Percentiles rank a stretch among this genome's conserved stretches.
Conservation (phyloP, 345 rosid species). For the Pugionium dolabratum region DNA sequence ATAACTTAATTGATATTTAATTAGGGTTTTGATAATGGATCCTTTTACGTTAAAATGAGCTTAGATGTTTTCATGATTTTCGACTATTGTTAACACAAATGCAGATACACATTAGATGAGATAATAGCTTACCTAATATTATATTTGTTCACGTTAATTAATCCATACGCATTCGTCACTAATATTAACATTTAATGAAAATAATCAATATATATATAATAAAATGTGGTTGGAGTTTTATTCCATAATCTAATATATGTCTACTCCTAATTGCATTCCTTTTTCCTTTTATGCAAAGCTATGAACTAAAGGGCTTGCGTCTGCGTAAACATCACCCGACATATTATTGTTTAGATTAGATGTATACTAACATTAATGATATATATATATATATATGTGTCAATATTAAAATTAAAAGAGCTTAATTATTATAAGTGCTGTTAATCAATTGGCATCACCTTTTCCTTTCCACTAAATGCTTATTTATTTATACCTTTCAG, state of each 20-base stretch:
- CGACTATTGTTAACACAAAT: constrained; percentile 13
- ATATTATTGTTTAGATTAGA: neutral
- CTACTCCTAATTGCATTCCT: constrained; percentile 22
- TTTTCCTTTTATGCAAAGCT: constrained; percentile 24
- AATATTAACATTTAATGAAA: constrained; percentile 17
- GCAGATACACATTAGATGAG: constrained; percentile 8
- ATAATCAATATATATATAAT: too few species aligned
- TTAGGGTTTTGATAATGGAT: too few species aligned
- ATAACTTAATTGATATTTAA: too few species aligned
- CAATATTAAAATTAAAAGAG: too few species aligned
- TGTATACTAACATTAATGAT: constrained; percentile 22
- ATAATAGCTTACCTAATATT: constrained; percentile 38
- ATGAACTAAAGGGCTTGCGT: constrained; percentile 23
- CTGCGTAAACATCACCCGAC: constrained; percentile 23
- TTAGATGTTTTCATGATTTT: neutral
- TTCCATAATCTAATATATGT: constrained; percentile 37
- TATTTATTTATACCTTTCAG: too few species aligned
- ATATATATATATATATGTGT: too few species aligned
- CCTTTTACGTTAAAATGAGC: too few species aligned
- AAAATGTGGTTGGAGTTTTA: constrained; percentile 17
- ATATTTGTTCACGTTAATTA: constrained; percentile 38
- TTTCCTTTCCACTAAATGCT: too few species aligned
- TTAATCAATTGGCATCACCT: constrained; percentile 33
- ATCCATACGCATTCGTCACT: constrained; percentile 31
- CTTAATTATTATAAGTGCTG: constrained; percentile 30